A percentile compares a stretch with the other conserved stretches of the same genome.
Evolutionary conservation across 1,284 basidiomycete species (phyloP).

Genomic region (Pyrrhoderma noxium): DNA sequence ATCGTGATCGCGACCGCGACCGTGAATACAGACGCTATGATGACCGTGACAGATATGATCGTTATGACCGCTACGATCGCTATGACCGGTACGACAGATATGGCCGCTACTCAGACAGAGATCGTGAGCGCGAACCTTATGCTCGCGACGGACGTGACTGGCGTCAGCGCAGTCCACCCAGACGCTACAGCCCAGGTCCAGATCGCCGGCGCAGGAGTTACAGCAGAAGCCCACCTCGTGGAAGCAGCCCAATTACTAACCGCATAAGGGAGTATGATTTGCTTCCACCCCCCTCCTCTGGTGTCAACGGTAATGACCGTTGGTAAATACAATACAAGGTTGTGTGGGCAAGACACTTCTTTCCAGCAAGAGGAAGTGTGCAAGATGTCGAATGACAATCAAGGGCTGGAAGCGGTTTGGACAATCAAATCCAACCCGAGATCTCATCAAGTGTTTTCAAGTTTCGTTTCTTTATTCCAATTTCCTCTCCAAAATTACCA

Average conservation of each 20-base stretch:
- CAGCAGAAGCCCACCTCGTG: slow-evolving; percentile 69
- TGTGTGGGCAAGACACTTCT: not conserved
- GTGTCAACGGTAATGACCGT: slow-evolving; percentile 31
- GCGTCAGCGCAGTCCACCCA: slow-evolving; percentile 59
- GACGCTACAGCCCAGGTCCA: slow-evolving; percentile 60
- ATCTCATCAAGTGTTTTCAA: slow-evolving; percentile 27
- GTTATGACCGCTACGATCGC: slow-evolving; percentile 35
- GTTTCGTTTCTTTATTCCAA: slow-evolving; percentile 25
- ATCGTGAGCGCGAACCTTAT: slow-evolving; percentile 38
- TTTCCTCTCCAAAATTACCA: slow-evolving; percentile 4
- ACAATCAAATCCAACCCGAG: slow-evolving; percentile 20
- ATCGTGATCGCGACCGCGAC: slow-evolving; percentile 34
- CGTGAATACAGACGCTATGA: slow-evolving; percentile 19
- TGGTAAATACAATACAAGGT: slow-evolving; percentile 31
- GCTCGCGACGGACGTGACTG: slow-evolving; percentile 36
- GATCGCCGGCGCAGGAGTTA: slow-evolving; percentile 69
- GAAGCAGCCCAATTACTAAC: slow-evolving; percentile 54
- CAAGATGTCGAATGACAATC: not conserved
- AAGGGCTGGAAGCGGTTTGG: slow-evolving; percentile 1
- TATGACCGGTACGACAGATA: slow-evolving; percentile 36
- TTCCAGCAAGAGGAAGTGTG: slow-evolving; percentile 6
- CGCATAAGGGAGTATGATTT: slow-evolving; percentile 41
- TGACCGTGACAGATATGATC: slow-evolving; percentile 39
- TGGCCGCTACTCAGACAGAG: slow-evolving; percentile 43
- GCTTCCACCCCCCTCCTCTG: slow-evolving; percentile 16